A percentile compares a stretch with the other conserved stretches of the same genome.
These are phyloP conservation scores for Nemania serpens DNA, from an alignment of 2,329 filamentous ascomycete genomes.

Conservation along the genomic window DNA sequence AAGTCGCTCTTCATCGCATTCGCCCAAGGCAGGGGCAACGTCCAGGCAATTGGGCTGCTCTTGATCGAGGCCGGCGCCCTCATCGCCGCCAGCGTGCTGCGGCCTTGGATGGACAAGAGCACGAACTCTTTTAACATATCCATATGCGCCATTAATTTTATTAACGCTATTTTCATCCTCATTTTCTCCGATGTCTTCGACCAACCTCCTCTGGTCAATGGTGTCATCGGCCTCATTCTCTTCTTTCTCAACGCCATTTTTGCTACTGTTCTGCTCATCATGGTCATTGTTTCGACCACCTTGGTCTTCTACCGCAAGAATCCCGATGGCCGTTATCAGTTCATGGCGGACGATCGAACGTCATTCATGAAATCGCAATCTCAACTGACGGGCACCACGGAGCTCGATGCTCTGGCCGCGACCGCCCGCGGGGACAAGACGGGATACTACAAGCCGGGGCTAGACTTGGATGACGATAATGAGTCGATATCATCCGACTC, in stretches of 20 bases:
- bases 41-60: constrained; percentile 76
- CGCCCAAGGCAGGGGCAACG: constrained; percentile 66
- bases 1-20: constrained; percentile 85
- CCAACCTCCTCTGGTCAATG: constrained; percentile 76
- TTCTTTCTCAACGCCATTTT: constrained; percentile 83
- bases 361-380: constrained; percentile 91
- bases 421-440: constrained; percentile 78
- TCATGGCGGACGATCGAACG: constrained; percentile 85
- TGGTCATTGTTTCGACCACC: constrained; percentile 70
- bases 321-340: constrained; percentile 84
- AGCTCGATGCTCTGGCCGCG: constrained; percentile 80
- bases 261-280: constrained; percentile 73
- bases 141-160: constrained; percentile 79
- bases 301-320: constrained; percentile 81
- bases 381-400: constrained; percentile 70
- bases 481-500: constrained; percentile 66
- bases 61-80: constrained; percentile 75
- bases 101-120: constrained; percentile 96
- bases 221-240: constrained; percentile 82
- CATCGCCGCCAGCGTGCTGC: constrained; percentile 72
- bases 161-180: constrained; percentile 79
- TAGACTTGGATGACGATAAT: constrained; percentile 73
- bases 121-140: constrained; percentile 90
- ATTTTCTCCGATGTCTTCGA: constrained; percentile 83
- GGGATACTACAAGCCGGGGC: constrained; percentile 55